phyloP scores from a whole-genome alignment of 164 flowering plant genomes.

The Tetrastigma voinierianum region DNA sequence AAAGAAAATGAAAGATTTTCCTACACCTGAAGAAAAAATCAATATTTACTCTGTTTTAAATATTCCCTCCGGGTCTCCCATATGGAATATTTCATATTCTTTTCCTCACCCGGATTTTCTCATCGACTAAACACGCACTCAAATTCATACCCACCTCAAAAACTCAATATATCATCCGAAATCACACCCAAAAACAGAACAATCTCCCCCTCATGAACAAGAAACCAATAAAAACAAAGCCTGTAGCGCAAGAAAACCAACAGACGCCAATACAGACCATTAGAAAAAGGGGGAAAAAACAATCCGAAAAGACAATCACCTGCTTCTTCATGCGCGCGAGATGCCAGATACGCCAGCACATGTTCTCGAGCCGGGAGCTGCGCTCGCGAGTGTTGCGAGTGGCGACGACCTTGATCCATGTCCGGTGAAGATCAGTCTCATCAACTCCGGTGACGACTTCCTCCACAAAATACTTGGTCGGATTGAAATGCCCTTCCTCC shows the following conservation, averaged over 20 bases:
- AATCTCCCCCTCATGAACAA: too few relatives aligned
- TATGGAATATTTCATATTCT: too few relatives aligned
- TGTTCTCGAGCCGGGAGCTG: constrained; percentile 86
- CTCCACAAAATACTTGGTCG: constrained; percentile 85
- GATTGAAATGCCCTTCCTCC: constrained; percentile 70
- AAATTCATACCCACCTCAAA: too few relatives aligned
- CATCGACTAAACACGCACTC: too few relatives aligned
- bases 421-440: constrained; percentile 83
- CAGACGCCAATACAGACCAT: background rate
- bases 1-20: too few relatives aligned
- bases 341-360: constrained; percentile 99
- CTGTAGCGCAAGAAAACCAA: background rate
- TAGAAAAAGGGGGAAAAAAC: background rate
- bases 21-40: too few relatives aligned
- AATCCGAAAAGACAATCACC: constrained; percentile 25
- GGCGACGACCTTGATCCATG: constrained; percentile 98
- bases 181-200: too few relatives aligned
- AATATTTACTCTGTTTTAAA: too few relatives aligned
- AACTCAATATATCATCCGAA: too few relatives aligned
- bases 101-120: too few relatives aligned
- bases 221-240: too few relatives aligned
- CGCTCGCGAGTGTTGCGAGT: constrained; percentile 87
- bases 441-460: constrained; percentile 90
- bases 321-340: constrained; percentile 85
- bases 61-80: too few relatives aligned